Percentiles rank a stretch among this genome's conserved stretches.
phyloP scores from a whole-genome alignment of 768 basidiomycete genomes.

The Lentinula detonsa region DNA sequence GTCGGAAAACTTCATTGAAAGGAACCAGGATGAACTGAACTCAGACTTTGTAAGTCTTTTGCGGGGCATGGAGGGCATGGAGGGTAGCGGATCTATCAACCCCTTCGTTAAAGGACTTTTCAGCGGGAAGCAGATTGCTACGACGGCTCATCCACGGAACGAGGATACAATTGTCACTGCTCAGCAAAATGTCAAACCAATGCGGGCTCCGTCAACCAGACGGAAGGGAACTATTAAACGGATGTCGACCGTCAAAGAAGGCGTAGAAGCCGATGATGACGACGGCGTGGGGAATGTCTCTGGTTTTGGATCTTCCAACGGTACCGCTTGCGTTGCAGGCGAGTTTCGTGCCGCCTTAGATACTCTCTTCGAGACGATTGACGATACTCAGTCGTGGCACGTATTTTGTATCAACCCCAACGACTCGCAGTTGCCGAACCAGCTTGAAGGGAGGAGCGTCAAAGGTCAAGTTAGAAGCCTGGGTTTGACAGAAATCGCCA shows the following conservation, averaged over 20 bases:
- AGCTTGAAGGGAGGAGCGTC: slow-evolving; percentile 86
- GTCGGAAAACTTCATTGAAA: slow-evolving; percentile 82
- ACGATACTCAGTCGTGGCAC: slow-evolving; percentile 88
- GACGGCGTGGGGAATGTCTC: slow-evolving; percentile 16
- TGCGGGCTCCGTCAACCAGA: slow-evolving; percentile 87
- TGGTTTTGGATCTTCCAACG: slow-evolving; percentile 27
- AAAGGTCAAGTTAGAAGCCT: slow-evolving; percentile 86
- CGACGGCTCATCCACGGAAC: slow-evolving; percentile 85
- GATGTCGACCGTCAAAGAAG: slow-evolving; percentile 46
- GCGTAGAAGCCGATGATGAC: slow-evolving; percentile 31
- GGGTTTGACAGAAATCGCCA: slow-evolving; percentile 74
- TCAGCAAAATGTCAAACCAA: slow-evolving; percentile 89
- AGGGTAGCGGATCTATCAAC: slow-evolving; percentile 77
- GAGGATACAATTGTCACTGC: slow-evolving; percentile 96
- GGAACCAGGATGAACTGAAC: slow-evolving; percentile 84
- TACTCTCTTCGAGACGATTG: slow-evolving; percentile 79
- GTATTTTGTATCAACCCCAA: slow-evolving; percentile 94
- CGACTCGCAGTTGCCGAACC: slow-evolving; percentile 91
- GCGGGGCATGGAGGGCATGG: slow-evolving; percentile 60
- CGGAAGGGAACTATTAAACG: slow-evolving; percentile 72
- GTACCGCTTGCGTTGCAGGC: slow-evolving; percentile 66
- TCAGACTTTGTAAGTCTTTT: slow-evolving; percentile 91
- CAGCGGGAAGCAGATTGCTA: slow-evolving; percentile 83
- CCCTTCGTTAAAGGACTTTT: slow-evolving; percentile 91
- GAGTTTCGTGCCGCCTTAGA: slow-evolving; percentile 85